These are phyloP conservation scores for Lipomyces orientalis DNA, from an alignment of 805 yeast species.

Conservation along the genomic window DNA sequence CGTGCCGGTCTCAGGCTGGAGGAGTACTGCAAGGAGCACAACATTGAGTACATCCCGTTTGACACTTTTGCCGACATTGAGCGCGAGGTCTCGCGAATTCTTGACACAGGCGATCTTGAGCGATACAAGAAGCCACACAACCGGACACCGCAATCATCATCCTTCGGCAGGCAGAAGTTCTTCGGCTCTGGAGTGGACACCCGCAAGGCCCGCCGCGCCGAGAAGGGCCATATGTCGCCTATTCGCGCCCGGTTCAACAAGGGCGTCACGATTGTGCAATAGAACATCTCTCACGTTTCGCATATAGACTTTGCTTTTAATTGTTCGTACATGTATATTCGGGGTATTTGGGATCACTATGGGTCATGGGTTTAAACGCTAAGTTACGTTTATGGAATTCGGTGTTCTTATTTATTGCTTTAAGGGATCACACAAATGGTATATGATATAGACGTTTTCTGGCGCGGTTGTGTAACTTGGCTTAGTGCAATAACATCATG, in stretches of 20 bases:
- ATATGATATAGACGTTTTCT: not conserved
- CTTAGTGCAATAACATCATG: not conserved
- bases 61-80: conserved; percentile 51
- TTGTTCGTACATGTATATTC: not conserved
- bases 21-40: conserved; percentile 50
- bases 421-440: not conserved
- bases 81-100: conserved; percentile 41
- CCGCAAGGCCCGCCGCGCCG: conserved; percentile 29
- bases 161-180: conserved; percentile 13
- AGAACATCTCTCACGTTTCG: not conserved
- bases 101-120: conserved; percentile 36
- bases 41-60: conserved; percentile 51
- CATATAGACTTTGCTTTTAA: not conserved
- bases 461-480: not conserved
- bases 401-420: not conserved
- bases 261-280: conserved; percentile 20
- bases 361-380: not conserved
- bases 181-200: conserved; percentile 25
- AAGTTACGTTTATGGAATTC: not conserved
- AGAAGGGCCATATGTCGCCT: conserved; percentile 25
- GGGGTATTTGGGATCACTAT: not conserved
- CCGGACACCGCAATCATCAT: conserved; percentile 15
- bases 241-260: conserved; percentile 24
- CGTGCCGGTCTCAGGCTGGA: conserved; percentile 51
- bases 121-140: conserved; percentile 33